These are phyloP conservation scores for Blastomyces parvus DNA, from an alignment of 2,329 filamentous ascomycete genomes.

Conservation along the genomic window DNA sequence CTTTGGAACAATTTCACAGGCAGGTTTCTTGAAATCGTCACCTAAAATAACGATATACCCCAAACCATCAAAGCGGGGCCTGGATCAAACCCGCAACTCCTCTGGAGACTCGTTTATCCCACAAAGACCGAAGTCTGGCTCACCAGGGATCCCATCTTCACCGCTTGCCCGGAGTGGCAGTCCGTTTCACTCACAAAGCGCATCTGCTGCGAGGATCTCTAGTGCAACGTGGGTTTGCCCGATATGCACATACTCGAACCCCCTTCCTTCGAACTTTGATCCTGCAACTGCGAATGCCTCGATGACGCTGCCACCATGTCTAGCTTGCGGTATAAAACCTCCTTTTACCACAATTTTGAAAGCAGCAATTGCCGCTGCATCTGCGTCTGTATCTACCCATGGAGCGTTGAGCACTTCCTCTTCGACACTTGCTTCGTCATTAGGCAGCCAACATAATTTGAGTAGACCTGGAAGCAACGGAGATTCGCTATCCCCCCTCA, in stretches of 20 bases:
- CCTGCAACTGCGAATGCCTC: constrained; percentile 67
- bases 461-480: background rate
- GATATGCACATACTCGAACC: constrained; percentile 92
- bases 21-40: constrained; percentile 89
- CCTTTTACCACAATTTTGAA: constrained; percentile 74
- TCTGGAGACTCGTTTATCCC: background rate
- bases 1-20: constrained; percentile 40
- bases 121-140: constrained; percentile 20
- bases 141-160: constrained; percentile 25
- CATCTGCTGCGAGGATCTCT: constrained; percentile 30
- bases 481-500: background rate
- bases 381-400: constrained; percentile 53
- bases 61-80: constrained; percentile 43
- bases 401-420: constrained; percentile 17
- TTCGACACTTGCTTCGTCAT: constrained; percentile 3
- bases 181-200: constrained; percentile 27
- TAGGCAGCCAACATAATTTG: constrained; percentile 2
- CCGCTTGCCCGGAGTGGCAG: constrained; percentile 24
- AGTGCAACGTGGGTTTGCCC: constrained; percentile 86
- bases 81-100: constrained; percentile 26
- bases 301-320: constrained; percentile 73
- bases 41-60: constrained; percentile 83
- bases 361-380: constrained; percentile 68
- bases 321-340: constrained; percentile 90
- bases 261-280: constrained; percentile 88